phyloP scores from a whole-genome alignment of 2,329 filamentous ascomycete genomes.

The Aspergillus floridensis region DNA sequence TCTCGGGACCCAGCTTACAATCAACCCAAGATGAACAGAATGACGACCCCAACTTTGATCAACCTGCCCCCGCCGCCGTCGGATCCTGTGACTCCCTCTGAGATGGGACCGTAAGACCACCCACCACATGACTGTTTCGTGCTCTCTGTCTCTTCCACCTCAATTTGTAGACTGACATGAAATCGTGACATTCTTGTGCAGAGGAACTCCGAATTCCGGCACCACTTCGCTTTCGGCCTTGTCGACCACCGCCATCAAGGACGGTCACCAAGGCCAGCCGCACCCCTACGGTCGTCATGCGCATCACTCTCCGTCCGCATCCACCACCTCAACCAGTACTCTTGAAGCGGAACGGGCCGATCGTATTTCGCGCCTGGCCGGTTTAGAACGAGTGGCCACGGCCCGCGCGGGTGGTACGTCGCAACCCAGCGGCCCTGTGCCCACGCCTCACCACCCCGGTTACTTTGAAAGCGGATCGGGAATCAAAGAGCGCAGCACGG shows the following conservation, averaged over 20 bases:
- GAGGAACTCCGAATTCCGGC: conserved; percentile 87
- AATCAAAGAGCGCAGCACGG: conserved; percentile 79
- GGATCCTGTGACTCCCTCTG: conserved; percentile 80
- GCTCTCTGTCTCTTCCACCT: conserved; percentile 14
- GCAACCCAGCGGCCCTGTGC: conserved; percentile 33
- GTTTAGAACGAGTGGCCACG: conserved; percentile 84
- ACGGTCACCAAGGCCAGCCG: conserved; percentile 82
- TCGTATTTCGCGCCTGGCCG: conserved; percentile 89
- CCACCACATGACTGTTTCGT: conserved; percentile 10
- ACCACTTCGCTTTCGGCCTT: conserved; percentile 89
- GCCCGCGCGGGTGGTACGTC: conserved; percentile 53
- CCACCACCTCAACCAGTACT: conserved; percentile 63
- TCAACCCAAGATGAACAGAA: conserved; percentile 6
- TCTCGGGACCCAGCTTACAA: not conserved
- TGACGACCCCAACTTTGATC: conserved; percentile 66
- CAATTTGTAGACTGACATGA: not conserved
- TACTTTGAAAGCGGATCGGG: conserved; percentile 79
- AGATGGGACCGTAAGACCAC: conserved; percentile 72
- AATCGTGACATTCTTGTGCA: conserved; percentile 39
- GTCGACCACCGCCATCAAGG: conserved; percentile 93
- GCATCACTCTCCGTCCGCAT: conserved; percentile 56
- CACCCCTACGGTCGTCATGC: conserved; percentile 57
- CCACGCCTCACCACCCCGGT: conserved; percentile 52
- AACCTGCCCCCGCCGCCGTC: conserved; percentile 80
- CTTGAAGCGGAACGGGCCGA: conserved; percentile 90